These are phyloP conservation scores for Kuraishia floccosa DNA, from an alignment of 805 yeast species.

Conservation along the genomic window DNA sequence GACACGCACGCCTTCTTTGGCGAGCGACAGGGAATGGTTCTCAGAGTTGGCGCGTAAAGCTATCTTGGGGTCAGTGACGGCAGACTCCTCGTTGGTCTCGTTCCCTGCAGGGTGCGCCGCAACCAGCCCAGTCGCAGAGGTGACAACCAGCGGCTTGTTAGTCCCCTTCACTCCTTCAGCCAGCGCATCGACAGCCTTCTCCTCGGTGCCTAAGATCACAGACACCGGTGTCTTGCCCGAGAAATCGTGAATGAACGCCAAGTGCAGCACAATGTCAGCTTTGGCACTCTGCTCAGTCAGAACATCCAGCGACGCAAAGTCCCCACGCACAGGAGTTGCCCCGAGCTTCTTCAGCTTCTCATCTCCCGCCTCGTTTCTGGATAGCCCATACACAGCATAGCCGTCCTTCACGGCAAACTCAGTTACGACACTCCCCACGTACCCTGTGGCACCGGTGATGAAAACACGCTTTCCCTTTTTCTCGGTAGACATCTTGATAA, in stretches of 20 bases:
- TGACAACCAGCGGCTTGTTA: constrained; percentile 14
- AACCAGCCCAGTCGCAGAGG: constrained; percentile 10
- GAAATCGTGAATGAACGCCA: constrained; percentile 23
- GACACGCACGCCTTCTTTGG: background rate
- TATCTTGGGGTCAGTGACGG: background rate
- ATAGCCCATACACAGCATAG: constrained; percentile 18
- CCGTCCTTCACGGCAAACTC: constrained; percentile 6
- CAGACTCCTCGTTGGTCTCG: background rate
- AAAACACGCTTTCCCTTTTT: background rate
- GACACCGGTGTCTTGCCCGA: constrained; percentile 7
- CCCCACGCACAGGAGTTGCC: constrained; percentile 16
- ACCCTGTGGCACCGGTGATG: background rate
- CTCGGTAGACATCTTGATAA: background rate
- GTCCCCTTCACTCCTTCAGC: constrained; percentile 17
- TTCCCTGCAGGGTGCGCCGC: background rate
- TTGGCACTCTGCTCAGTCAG: constrained; percentile 15
- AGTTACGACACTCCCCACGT: background rate
- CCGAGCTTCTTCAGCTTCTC: constrained; percentile 14
- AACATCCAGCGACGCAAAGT: constrained; percentile 14
- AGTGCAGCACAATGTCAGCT: constrained; percentile 24
- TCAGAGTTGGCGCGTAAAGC: background rate
- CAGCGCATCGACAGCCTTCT: constrained; percentile 15
- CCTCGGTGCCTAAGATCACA: constrained; percentile 12
- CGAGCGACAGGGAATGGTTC: background rate
- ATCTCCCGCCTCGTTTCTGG: constrained; percentile 19